Evolutionary conservation across 371 early-diverging fungal genomes (phyloP).

Genomic region (Funneliformis caledonium): DNA sequence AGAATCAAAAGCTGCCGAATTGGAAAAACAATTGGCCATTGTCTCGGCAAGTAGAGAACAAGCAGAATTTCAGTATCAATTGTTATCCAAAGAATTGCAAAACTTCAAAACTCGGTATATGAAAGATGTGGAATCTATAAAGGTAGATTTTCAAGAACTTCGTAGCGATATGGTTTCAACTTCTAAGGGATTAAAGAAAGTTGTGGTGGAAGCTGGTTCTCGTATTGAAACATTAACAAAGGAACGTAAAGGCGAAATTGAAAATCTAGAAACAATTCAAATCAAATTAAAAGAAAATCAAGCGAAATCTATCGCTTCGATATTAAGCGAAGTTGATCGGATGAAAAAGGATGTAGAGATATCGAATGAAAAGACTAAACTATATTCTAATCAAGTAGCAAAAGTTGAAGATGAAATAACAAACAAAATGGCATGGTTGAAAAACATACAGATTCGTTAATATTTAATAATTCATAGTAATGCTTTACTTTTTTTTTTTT

Average conservation of each 20-base stretch:
- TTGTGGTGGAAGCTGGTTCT: slow-evolving; percentile 1
- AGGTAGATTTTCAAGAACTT: slow-evolving; percentile 19
- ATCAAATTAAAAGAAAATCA: slow-evolving; percentile 31
- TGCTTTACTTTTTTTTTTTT: too few relatives aligned
- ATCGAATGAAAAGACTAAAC: slow-evolving; percentile 8
- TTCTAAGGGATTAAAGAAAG: slow-evolving; percentile 3
- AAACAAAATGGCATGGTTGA: slow-evolving; percentile 35
- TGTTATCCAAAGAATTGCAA: slow-evolving; percentile 37
- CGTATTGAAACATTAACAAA: slow-evolving; percentile 26
- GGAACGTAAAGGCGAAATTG: not conserved
- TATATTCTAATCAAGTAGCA: slow-evolving; percentile 18
- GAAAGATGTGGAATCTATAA: slow-evolving; percentile 34
- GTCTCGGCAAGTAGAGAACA: slow-evolving; percentile 19
- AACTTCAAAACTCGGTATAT: slow-evolving; percentile 29
- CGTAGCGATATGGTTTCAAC: slow-evolving; percentile 9
- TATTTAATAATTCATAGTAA: not conserved
- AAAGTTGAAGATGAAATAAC: slow-evolving; percentile 28
- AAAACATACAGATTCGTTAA: not conserved
- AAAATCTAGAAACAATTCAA: slow-evolving; percentile 22
- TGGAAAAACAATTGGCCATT: slow-evolving; percentile 26
- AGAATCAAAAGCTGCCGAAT: slow-evolving; percentile 21
- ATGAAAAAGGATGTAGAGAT: slow-evolving; percentile 30
- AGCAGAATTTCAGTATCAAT: slow-evolving; percentile 21
- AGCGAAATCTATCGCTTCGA: slow-evolving; percentile 16
- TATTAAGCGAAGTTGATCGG: slow-evolving; percentile 17